Evolutionary conservation across 441 rosid species (phyloP).

Genomic region (Sinapis alba): DNA sequence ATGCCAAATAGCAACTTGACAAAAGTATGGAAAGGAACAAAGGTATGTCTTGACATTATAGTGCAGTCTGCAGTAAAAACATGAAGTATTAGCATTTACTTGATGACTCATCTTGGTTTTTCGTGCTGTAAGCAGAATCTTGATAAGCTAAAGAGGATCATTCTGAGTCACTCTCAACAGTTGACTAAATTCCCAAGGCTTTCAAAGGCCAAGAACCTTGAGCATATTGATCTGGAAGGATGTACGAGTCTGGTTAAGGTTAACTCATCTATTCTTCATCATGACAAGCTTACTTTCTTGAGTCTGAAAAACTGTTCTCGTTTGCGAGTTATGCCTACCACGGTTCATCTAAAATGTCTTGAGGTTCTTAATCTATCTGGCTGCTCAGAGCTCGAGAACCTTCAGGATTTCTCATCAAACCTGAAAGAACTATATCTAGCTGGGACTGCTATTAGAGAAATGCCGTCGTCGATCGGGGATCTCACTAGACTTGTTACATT

Average conservation of each 20-base stretch:
- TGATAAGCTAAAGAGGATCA: slow-evolving; percentile 16
- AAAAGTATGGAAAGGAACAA: slow-evolving; percentile 35
- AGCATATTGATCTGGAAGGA: slow-evolving; percentile 32
- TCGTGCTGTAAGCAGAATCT: slow-evolving; percentile 30
- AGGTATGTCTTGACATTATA: slow-evolving; percentile 22
- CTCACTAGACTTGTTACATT: slow-evolving; percentile 31
- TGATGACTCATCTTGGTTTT: background rate
- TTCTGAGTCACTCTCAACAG: slow-evolving; percentile 16
- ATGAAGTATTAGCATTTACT: background rate
- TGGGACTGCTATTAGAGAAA: slow-evolving; percentile 11
- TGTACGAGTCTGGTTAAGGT: slow-evolving; percentile 26
- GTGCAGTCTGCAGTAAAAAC: background rate
- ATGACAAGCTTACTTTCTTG: slow-evolving; percentile 22
- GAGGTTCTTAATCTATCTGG: slow-evolving; percentile 34
- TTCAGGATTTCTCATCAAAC: slow-evolving; percentile 25
- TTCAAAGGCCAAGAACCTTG: slow-evolving; percentile 27
- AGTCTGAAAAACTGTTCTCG: slow-evolving; percentile 23
- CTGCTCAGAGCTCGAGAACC: slow-evolving; percentile 21
- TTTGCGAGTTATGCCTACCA: slow-evolving; percentile 24
- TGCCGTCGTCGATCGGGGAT: slow-evolving; percentile 6
- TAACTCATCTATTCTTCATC: slow-evolving; percentile 24
- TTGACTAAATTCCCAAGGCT: slow-evolving; percentile 24
- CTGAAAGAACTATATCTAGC: slow-evolving; percentile 25
- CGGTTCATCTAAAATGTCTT: slow-evolving; percentile 20
- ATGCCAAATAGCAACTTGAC: slow-evolving; percentile 36